Conservation (phyloP, 2,329 filamentous ascomycete species). For the Lecanosticta acicola region DNA sequence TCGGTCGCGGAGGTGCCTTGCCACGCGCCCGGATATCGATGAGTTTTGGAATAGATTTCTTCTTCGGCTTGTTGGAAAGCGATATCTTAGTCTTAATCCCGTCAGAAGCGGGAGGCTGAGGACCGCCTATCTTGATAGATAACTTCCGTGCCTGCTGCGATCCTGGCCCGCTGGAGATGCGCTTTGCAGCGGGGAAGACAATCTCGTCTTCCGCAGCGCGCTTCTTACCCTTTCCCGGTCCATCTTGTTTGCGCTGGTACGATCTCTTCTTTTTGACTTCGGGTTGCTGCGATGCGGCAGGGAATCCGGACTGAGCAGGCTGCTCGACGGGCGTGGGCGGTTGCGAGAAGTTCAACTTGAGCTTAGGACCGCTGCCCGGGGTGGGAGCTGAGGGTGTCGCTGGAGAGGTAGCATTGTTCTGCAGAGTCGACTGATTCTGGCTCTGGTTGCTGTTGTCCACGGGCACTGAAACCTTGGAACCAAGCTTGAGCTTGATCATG, state of each 20-base stretch:
- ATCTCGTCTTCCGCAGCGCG: conserved; percentile 31
- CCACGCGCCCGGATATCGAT: conserved; percentile 20
- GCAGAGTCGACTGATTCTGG: not conserved
- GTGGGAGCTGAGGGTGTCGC: conserved; percentile 11
- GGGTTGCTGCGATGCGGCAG: conserved; percentile 4
- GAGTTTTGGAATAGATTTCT: conserved; percentile 20
- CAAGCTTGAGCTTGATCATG: conserved; percentile 23
- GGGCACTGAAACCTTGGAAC: conserved; percentile 5
- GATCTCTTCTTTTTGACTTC: conserved; percentile 36
- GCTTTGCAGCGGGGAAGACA: conserved; percentile 30
- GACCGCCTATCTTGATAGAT: conserved; percentile 30
- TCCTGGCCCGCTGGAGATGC: conserved; percentile 23
- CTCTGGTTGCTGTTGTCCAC: not conserved
- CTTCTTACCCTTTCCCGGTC: conserved; percentile 30
- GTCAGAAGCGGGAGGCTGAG: conserved; percentile 37
- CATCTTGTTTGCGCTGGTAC: conserved; percentile 36
- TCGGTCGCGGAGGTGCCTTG: conserved; percentile 40
- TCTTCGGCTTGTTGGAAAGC: conserved; percentile 30
- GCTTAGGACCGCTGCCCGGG: conserved; percentile 13
- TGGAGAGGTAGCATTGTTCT: conserved; percentile 7
- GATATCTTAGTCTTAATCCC: conserved; percentile 46
- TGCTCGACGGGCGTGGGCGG: conserved; percentile 21
- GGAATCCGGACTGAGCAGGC: conserved; percentile 24
- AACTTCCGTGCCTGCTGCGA: conserved; percentile 21
- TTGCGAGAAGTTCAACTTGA: conserved; percentile 26